phyloP scores from a whole-genome alignment of 805 yeast species.

The Metschnikowia similis region DNA sequence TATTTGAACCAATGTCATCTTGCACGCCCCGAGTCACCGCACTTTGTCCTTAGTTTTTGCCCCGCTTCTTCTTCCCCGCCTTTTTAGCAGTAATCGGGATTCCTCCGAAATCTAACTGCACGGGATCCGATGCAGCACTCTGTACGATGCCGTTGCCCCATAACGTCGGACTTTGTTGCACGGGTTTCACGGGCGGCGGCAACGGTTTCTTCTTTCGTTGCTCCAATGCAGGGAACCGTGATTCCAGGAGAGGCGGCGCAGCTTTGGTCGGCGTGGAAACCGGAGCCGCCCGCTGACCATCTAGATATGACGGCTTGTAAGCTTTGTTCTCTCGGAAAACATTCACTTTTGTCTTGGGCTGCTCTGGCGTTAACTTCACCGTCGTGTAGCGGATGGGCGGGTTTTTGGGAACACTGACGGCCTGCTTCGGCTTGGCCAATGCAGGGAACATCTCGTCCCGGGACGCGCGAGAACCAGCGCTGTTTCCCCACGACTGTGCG shows the following conservation, averaged over 20 bases:
- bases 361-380: slow-evolving; percentile 21
- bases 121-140: slow-evolving; percentile 5
- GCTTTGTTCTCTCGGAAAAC: slow-evolving; percentile 17
- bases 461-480: slow-evolving; percentile 4
- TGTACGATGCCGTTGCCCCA: slow-evolving; percentile 15
- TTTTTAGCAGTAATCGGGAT: slow-evolving; percentile 17
- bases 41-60: neutral
- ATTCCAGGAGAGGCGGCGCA: slow-evolving; percentile 16
- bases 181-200: slow-evolving; percentile 59
- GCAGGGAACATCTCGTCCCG: slow-evolving; percentile 31
- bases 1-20: neutral
- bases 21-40: neutral
- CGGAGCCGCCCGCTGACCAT: slow-evolving; percentile 9
- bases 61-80: slow-evolving; percentile 14
- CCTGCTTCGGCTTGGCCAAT: slow-evolving; percentile 26
- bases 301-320: slow-evolving; percentile 32
- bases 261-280: slow-evolving; percentile 21
- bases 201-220: slow-evolving; percentile 35
- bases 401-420: slow-evolving; percentile 12
- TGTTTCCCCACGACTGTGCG: slow-evolving; percentile 26
- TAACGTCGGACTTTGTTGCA: slow-evolving; percentile 14
- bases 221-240: slow-evolving; percentile 47
- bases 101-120: slow-evolving; percentile 12
- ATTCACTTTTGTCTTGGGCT: slow-evolving; percentile 12
- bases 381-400: slow-evolving; percentile 36